Percentiles rank a stretch among this genome's conserved stretches.
phyloP scores from a whole-genome alignment of 148 eudicot species.

The Spergularia marina region DNA sequence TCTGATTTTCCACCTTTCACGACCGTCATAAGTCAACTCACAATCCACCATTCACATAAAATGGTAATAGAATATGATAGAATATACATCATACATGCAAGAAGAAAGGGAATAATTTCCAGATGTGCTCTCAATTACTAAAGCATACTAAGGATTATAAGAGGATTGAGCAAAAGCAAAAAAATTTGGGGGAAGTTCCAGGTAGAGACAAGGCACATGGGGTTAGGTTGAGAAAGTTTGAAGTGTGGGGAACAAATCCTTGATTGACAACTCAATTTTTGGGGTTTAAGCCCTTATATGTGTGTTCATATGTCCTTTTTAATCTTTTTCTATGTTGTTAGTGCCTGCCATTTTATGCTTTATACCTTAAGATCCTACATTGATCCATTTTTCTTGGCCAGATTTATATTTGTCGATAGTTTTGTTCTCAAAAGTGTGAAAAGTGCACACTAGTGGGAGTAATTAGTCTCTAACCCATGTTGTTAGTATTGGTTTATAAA shows the following conservation, averaged over 20 bases:
- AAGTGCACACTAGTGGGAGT: too few relatives aligned
- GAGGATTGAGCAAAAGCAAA: too few relatives aligned
- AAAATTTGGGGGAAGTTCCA: constrained; percentile 23
- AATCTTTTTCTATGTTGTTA: not conserved
- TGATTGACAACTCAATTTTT: constrained; percentile 17
- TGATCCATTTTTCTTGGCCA: too few relatives aligned
- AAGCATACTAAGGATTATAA: not conserved
- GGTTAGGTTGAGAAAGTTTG: constrained; percentile 13
- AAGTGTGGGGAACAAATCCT: constrained; percentile 20
- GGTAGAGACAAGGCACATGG: constrained; percentile 35
- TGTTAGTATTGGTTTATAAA: not conserved
- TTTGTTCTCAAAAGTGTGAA: too few relatives aligned
- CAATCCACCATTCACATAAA: not conserved
- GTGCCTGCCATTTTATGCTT: constrained; percentile 3
- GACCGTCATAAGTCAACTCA: too few relatives aligned
- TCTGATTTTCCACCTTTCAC: too few relatives aligned
- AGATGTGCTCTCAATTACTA: constrained; percentile 12
- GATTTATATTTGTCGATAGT: too few relatives aligned
- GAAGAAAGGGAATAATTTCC: constrained; percentile 7
- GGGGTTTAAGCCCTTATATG: constrained; percentile 3
- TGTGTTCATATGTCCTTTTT: constrained; percentile 6
- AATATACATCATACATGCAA: not conserved
- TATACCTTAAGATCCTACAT: not conserved
- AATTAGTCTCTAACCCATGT: not conserved
- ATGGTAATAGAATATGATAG: constrained; percentile 14